Conservation (phyloP, 768 basidiomycete genomes). For the Panus rudis region DNA sequence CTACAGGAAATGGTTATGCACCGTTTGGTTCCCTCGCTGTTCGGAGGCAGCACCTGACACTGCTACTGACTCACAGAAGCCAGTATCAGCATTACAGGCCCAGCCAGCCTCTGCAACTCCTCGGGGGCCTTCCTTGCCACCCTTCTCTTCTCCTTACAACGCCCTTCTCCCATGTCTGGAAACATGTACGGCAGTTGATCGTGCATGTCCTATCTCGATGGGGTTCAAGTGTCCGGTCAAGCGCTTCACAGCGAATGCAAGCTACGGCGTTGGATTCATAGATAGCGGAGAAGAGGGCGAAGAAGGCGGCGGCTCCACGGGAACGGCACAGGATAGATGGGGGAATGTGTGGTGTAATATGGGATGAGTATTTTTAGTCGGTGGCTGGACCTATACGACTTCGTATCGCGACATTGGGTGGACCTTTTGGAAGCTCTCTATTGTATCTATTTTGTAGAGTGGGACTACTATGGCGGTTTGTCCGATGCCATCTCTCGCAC, state of each 20-base stretch:
- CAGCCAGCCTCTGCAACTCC: constrained; percentile 31
- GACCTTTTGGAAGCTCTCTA: too few relatives aligned
- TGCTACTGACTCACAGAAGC: constrained; percentile 24
- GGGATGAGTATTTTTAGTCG: constrained; percentile 13
- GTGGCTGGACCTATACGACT: too few relatives aligned
- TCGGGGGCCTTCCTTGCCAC: constrained; percentile 44
- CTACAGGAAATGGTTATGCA: constrained; percentile 76
- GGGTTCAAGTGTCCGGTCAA: constrained; percentile 61
- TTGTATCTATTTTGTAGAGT: too few relatives aligned
- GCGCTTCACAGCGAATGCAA: constrained; percentile 53
- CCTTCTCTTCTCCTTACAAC: constrained; percentile 40
- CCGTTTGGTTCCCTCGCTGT: constrained; percentile 68
- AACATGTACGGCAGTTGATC: constrained; percentile 63
- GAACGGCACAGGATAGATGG: constrained; percentile 53
- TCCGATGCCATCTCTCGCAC: too few relatives aligned
- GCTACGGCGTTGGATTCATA: constrained; percentile 73
- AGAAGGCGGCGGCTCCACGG: constrained; percentile 43
- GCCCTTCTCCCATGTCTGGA: constrained; percentile 75
- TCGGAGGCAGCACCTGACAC: constrained; percentile 37
- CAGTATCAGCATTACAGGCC: constrained; percentile 44
- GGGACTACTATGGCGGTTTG: too few relatives aligned
- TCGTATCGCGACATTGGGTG: too few relatives aligned
- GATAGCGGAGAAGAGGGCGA: constrained; percentile 46
- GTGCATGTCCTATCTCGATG: constrained; percentile 72
- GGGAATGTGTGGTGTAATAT: constrained; percentile 75